A percentile compares a stretch with the other conserved stretches of the same genome.
Conservation (phyloP, 176 grass and related monocot genomes). For the Aechmea fasciata region DNA sequence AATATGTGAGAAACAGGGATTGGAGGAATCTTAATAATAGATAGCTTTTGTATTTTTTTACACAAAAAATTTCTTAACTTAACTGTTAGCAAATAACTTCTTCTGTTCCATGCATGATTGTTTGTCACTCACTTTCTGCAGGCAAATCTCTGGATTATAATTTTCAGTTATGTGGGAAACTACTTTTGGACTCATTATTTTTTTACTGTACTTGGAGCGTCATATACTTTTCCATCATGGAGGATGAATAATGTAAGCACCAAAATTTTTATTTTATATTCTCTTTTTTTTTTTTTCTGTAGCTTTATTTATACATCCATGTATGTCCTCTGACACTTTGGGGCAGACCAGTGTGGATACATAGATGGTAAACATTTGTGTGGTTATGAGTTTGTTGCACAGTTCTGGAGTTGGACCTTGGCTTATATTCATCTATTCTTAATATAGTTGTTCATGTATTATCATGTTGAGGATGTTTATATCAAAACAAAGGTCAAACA, state of each 20-base stretch:
- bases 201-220: conserved; percentile 88
- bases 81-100: background rate
- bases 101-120: background rate
- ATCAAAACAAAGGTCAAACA: background rate
- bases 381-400: background rate
- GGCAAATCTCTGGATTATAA: conserved; percentile 95
- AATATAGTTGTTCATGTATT: background rate
- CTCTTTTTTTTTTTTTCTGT: conserved; percentile 5
- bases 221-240: conserved; percentile 98
- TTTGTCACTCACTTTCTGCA: conserved; percentile 31
- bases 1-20: too few species aligned
- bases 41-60: too few species aligned
- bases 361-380: background rate
- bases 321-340: background rate
- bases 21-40: too few species aligned
- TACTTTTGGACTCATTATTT: conserved; percentile 99
- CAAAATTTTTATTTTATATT: conserved; percentile 1
- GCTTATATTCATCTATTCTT: background rate
- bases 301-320: background rate
- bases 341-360: background rate
- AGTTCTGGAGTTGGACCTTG: background rate
- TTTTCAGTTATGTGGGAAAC: conserved; percentile 99
- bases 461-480: background rate
- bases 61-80: too few species aligned
- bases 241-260: conserved; percentile 94